These are phyloP conservation scores for Primulina tabacum DNA, from an alignment of 257 asterid species.

Conservation along the genomic window DNA sequence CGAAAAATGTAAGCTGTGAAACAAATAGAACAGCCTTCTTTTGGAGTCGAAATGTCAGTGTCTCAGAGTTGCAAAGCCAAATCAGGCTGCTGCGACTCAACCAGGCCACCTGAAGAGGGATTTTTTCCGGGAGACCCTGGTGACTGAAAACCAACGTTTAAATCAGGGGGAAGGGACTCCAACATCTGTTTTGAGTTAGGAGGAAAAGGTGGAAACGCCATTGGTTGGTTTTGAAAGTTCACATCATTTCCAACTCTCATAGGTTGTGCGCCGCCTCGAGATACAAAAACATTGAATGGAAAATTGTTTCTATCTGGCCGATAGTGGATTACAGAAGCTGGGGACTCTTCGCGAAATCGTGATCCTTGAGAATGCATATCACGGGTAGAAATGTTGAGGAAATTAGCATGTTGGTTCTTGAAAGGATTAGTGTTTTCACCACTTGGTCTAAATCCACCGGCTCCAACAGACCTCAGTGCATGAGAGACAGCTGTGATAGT, in stretches of 20 bases:
- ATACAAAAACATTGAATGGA: conserved; percentile 48
- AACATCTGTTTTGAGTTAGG: conserved; percentile 59
- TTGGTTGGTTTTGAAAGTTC: conserved; percentile 54
- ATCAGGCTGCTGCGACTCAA: conserved; percentile 98
- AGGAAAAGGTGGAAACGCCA: conserved; percentile 58
- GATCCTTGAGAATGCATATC: neutral
- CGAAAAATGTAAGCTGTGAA: neutral
- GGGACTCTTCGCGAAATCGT: neutral
- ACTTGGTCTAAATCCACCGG: neutral
- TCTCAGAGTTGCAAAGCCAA: conserved; percentile 87
- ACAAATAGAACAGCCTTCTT: neutral
- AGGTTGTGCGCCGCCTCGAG: conserved; percentile 55
- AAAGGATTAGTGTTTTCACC: neutral
- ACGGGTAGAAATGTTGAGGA: neutral
- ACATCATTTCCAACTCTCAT: conserved; percentile 43
- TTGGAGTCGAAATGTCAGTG: neutral
- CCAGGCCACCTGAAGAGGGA: conserved; percentile 62
- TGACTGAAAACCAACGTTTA: conserved; percentile 81
- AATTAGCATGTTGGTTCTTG: neutral
- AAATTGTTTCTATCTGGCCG: conserved; percentile 42
- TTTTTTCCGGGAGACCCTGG: conserved; percentile 75
- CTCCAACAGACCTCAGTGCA: neutral
- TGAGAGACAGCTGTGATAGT: neutral
- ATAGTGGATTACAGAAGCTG: conserved; percentile 38
- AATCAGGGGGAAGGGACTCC: conserved; percentile 81